Conservation (phyloP, 257 asterid species). For the Solanum etuberosum region DNA sequence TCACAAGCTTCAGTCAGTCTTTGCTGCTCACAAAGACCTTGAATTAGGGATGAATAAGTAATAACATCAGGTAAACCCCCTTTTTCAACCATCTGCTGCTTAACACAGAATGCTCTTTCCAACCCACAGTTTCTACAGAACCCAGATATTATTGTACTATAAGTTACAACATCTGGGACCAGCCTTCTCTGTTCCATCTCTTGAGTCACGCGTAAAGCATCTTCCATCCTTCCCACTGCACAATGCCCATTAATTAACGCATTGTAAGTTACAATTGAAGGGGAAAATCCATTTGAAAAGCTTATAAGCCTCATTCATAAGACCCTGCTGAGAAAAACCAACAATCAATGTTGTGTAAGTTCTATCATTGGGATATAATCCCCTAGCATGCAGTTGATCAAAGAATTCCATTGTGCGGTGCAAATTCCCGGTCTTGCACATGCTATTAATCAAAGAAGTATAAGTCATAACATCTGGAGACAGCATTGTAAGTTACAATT, state of each 20-base stretch:
- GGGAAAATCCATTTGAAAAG: slow-evolving; percentile 42
- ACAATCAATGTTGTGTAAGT: slow-evolving; percentile 73
- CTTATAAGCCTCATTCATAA: slow-evolving; percentile 54
- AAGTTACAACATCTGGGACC: slow-evolving; percentile 68
- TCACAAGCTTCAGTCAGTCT: slow-evolving; percentile 50
- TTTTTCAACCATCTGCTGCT: slow-evolving; percentile 52
- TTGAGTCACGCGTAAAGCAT: slow-evolving; percentile 37
- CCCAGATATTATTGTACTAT: slow-evolving; percentile 59
- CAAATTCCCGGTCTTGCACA: slow-evolving; percentile 58
- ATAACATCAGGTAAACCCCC: slow-evolving; percentile 55
- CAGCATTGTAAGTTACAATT: slow-evolving; percentile 51
- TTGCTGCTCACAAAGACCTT: slow-evolving; percentile 62
- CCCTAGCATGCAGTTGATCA: slow-evolving; percentile 57
- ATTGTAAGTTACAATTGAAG: slow-evolving; percentile 65
- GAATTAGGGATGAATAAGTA: slow-evolving; percentile 72
- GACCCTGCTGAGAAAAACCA: slow-evolving; percentile 75
- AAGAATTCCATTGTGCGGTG: slow-evolving; percentile 62
- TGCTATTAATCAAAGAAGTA: slow-evolving; percentile 63
- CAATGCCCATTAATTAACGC: slow-evolving; percentile 70
- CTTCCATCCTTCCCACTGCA: slow-evolving; percentile 41
- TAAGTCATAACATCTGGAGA: slow-evolving; percentile 76
- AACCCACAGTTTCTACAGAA: slow-evolving; percentile 44
- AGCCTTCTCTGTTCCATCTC: slow-evolving; percentile 45
- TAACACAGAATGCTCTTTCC: slow-evolving; percentile 56
- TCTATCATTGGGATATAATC: slow-evolving; percentile 61